Evolutionary conservation across 495 filamentous ascomycete genomes (phyloP).

Genomic region (Annulohypoxylon nitens): DNA sequence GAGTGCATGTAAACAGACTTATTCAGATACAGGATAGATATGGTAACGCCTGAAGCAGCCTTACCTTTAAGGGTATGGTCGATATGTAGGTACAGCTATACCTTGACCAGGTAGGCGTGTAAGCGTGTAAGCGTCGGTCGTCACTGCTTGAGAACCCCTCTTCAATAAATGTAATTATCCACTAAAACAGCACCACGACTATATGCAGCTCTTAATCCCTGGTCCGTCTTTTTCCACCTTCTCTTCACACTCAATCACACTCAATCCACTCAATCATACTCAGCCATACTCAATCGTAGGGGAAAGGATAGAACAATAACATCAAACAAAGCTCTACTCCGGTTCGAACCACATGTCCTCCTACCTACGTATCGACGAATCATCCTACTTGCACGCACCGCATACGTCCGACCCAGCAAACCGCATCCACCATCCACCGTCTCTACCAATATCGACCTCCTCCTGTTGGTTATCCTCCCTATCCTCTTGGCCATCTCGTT

Average conservation of each 20-base stretch:
- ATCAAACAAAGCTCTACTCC: slow-evolving; percentile 28
- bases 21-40: neutral
- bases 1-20: neutral
- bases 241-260: slow-evolving; percentile 19
- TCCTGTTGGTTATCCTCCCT: slow-evolving; percentile 34
- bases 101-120: neutral
- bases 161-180: slow-evolving; percentile 28
- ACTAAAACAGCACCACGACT: slow-evolving; percentile 51
- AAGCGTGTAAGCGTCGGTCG: slow-evolving; percentile 17
- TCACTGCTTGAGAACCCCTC: slow-evolving; percentile 18
- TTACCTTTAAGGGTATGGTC: neutral
- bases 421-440: slow-evolving; percentile 23
- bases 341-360: slow-evolving; percentile 43
- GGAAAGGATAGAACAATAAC: slow-evolving; percentile 24
- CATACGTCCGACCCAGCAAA: slow-evolving; percentile 26
- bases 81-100: neutral
- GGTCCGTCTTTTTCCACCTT: slow-evolving; percentile 26
- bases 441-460: slow-evolving; percentile 26
- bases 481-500: slow-evolving; percentile 12
- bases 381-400: slow-evolving; percentile 17
- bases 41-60: neutral
- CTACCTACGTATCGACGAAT: slow-evolving; percentile 33
- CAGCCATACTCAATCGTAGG: too few relatives aligned
- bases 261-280: slow-evolving; percentile 8
- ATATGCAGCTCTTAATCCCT: slow-evolving; percentile 41